These are phyloP conservation scores for Capsella bursapastoris DNA, from an alignment of 345 rosid species.

Conservation along the genomic window DNA sequence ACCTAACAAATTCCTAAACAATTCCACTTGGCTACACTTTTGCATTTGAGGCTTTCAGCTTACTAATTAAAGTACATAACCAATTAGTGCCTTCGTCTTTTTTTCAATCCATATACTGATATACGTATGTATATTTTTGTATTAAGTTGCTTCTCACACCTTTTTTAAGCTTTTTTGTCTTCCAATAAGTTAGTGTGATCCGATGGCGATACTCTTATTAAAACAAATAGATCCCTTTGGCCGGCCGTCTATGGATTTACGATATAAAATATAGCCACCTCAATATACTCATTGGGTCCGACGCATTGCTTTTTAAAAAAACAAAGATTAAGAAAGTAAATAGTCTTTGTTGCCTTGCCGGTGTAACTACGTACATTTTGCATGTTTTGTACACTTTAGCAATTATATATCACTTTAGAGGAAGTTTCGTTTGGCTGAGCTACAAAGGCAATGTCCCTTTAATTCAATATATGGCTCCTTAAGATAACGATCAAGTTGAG, in stretches of 20 bases:
- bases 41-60: neutral
- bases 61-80: neutral
- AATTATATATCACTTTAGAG: neutral
- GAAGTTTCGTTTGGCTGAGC: neutral
- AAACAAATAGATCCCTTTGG: neutral
- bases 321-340: neutral
- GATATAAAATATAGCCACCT: conserved; percentile 3
- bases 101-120: neutral
- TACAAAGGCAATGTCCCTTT: neutral
- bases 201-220: neutral
- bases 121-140: neutral
- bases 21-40: neutral
- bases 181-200: neutral
- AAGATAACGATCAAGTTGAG: too few species aligned
- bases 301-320: neutral
- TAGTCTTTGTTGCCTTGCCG: neutral
- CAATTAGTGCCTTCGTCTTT: neutral
- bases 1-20: neutral
- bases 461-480: neutral
- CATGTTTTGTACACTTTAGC: neutral
- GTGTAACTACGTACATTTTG: neutral
- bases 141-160: too few species aligned
- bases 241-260: neutral
- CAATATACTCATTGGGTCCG: neutral
- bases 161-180: neutral